A percentile compares a stretch with the other conserved stretches of the same genome.
Evolutionary conservation across 169 alveolate genomes (phyloP).

Genomic region (Ichthyophthirius multifiliis): DNA sequence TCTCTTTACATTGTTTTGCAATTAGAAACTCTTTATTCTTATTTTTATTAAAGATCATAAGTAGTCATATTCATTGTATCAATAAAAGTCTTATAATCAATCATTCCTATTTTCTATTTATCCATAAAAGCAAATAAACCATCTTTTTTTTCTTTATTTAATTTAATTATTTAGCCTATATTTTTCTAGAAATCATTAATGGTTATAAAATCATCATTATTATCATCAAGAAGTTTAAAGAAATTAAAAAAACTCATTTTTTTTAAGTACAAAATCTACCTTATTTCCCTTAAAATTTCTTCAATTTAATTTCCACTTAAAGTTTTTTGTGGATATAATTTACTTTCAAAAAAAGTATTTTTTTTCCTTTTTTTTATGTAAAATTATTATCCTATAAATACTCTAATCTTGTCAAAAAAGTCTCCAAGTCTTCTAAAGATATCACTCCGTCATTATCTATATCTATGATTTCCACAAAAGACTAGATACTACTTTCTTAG

Average conservation of each 20-base stretch:
- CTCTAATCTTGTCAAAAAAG: conserved; percentile 10
- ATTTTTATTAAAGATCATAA: no score
- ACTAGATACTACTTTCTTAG: no score
- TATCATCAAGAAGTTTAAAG: conserved; percentile 34
- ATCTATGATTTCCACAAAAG: neutral
- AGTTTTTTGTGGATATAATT: neutral
- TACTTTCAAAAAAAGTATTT: no score
- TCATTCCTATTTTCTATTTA: conserved; percentile 52
- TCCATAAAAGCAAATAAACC: conserved; percentile 62
- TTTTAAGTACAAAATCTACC: conserved; percentile 9
- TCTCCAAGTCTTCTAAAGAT: neutral
- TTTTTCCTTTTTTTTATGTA: no score
- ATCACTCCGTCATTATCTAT: conserved; percentile 4
- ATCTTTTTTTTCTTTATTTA: conserved; percentile 49
- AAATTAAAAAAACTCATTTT: conserved; percentile 39
- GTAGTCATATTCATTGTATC: no score
- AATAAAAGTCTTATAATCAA: no score
- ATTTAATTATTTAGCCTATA: conserved; percentile 28
- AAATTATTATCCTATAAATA: no score
- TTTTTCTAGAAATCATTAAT: conserved; percentile 29
- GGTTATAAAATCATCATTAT: conserved; percentile 42
- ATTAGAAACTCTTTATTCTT: no score
- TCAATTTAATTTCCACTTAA: neutral
- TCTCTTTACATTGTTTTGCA: no score
- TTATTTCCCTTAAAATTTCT: conserved; percentile 19